phyloP scores from a whole-genome alignment of 768 basidiomycete genomes.

The Lactarius quietus region DNA sequence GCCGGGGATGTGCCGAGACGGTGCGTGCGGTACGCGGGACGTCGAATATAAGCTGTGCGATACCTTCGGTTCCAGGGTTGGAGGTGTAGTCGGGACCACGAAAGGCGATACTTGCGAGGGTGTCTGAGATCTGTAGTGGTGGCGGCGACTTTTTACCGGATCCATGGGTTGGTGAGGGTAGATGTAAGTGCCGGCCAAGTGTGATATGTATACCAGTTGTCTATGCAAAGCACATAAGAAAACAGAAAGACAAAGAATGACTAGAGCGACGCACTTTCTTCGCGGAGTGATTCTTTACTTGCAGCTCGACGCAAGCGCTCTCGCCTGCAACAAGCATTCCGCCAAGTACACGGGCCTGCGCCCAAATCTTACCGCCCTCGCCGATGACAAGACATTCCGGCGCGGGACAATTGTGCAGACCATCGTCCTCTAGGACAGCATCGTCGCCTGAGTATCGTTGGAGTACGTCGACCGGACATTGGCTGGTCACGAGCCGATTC shows the following conservation, averaged over 20 bases:
- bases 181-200: slow-evolving; percentile 55
- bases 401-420: slow-evolving; percentile 34
- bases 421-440: slow-evolving; percentile 31
- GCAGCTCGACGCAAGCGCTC: slow-evolving; percentile 67
- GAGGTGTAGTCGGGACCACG: slow-evolving; percentile 73
- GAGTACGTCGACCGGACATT: slow-evolving; percentile 59
- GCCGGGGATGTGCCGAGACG: slow-evolving; percentile 56
- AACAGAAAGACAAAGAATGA: neutral
- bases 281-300: slow-evolving; percentile 76
- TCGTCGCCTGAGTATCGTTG: slow-evolving; percentile 35
- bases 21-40: slow-evolving; percentile 65
- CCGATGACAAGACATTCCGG: slow-evolving; percentile 64
- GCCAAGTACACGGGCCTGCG: slow-evolving; percentile 62
- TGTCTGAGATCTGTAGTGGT: slow-evolving; percentile 64
- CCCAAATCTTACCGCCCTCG: slow-evolving; percentile 78
- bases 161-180: slow-evolving; percentile 39
- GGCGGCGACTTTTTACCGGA: slow-evolving; percentile 38
- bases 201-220: slow-evolving; percentile 63
- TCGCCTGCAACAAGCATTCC: slow-evolving; percentile 64
- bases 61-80: slow-evolving; percentile 68
- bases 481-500: slow-evolving; percentile 61
- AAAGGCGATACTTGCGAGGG: slow-evolving; percentile 64
- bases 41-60: slow-evolving; percentile 76
- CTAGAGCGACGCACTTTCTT: slow-evolving; percentile 55
- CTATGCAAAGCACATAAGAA: slow-evolving; percentile 36